A percentile compares a stretch with the other conserved stretches of the same genome.
Evolutionary conservation across 2,329 filamentous ascomycete species (phyloP).

Genomic region (Polychaeton citri): DNA sequence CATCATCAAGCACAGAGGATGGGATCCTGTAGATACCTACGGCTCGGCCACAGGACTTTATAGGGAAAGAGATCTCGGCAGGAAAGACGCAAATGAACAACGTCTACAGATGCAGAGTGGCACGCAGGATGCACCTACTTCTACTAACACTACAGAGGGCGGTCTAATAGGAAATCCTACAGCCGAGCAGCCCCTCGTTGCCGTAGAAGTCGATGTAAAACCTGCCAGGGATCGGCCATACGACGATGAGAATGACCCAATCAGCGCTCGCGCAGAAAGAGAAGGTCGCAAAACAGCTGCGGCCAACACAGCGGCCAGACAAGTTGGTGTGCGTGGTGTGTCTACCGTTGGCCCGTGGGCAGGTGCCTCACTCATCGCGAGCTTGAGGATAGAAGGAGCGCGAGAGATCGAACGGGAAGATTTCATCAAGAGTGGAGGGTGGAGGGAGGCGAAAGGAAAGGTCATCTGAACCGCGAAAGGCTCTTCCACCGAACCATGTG

Average conservation of each 20-base stretch:
- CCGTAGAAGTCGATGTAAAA: neutral
- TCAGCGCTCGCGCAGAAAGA: conserved; percentile 45
- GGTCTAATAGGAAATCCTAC: neutral
- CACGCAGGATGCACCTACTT: neutral
- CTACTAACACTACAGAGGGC: conserved; percentile 1
- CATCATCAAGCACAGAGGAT: conserved; percentile 56
- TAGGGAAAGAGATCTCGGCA: conserved; percentile 4
- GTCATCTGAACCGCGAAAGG: no score
- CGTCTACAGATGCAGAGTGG: neutral
- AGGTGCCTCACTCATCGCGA: conserved; percentile 57
- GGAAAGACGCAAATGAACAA: conserved; percentile 9
- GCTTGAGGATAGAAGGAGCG: conserved; percentile 54
- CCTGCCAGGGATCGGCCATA: conserved; percentile 10
- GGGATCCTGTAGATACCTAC: conserved; percentile 63
- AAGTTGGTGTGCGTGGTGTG: conserved; percentile 43
- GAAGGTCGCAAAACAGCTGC: conserved; percentile 31
- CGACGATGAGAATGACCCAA: conserved; percentile 22
- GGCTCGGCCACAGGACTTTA: conserved; percentile 30
- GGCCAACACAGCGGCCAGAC: conserved; percentile 35
- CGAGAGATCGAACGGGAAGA: conserved; percentile 58
- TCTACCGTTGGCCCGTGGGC: conserved; percentile 62
- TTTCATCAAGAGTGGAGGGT: conserved; percentile 54
- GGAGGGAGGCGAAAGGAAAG: conserved; percentile 7
- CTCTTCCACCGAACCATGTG: no score
- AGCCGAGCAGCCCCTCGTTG: neutral